phyloP scores from a whole-genome alignment of 2,329 filamentous ascomycete species.

The Fusarium sp. region DNA sequence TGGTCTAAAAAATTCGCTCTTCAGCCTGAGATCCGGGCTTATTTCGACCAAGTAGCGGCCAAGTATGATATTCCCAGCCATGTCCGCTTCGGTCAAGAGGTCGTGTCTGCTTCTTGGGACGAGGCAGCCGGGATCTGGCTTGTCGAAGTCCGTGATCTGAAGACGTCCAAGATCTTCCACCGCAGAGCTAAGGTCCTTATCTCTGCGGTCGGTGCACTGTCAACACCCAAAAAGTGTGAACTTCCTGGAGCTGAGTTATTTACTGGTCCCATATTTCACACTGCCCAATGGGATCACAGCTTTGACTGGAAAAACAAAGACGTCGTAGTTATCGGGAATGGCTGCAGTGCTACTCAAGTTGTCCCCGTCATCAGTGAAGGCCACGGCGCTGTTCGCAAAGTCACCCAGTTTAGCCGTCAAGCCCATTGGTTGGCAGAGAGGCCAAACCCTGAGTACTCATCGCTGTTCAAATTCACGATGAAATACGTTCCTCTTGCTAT shows the following conservation, averaged over 20 bases:
- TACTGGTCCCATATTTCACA: background rate
- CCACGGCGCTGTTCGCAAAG: too few species aligned
- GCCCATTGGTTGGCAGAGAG: too few species aligned
- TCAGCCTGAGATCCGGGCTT: constrained; percentile 1
- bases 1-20: constrained; percentile 1
- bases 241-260: background rate
- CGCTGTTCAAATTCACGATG: too few species aligned
- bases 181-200: background rate
- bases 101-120: background rate
- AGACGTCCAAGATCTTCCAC: background rate
- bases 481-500: too few species aligned
- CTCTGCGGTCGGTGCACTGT: background rate
- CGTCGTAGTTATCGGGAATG: background rate
- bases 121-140: background rate
- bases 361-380: background rate
- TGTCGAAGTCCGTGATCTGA: background rate
- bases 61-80: background rate
- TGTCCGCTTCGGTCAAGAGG: background rate
- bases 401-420: too few species aligned
- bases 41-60: background rate
- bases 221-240: background rate
- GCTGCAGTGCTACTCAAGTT: constrained; percentile 2
- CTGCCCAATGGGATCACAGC: background rate
- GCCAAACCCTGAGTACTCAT: too few species aligned
- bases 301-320: background rate